Evolutionary conservation across 2,329 filamentous ascomycete species (phyloP).

Genomic region (Gyromitra esculenta): DNA sequence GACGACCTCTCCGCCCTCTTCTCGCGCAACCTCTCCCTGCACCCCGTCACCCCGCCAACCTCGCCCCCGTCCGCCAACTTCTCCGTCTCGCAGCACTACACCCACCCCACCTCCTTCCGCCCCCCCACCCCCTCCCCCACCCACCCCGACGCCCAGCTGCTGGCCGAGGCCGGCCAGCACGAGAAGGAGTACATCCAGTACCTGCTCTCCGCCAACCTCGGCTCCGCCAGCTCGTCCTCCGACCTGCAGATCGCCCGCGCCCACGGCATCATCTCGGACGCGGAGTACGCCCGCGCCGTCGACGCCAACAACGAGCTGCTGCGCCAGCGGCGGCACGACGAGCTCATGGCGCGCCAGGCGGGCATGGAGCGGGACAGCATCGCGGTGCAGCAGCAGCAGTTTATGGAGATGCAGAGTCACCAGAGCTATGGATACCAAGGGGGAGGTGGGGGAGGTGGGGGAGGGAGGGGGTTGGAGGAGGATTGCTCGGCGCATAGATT

Average conservation of each 20-base stretch:
- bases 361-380: constrained; percentile 16
- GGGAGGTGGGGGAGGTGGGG: background rate
- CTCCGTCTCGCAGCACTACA: constrained; percentile 53
- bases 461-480: constrained; percentile 38
- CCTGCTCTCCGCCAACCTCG: constrained; percentile 48
- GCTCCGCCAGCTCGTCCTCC: constrained; percentile 43
- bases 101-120: constrained; percentile 45
- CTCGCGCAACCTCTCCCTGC: constrained; percentile 42
- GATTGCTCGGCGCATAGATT: constrained; percentile 46
- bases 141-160: background rate
- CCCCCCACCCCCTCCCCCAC: constrained; percentile 5
- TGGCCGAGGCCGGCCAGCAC: constrained; percentile 2
- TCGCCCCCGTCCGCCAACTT: constrained; percentile 46
- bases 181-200: constrained; percentile 52
- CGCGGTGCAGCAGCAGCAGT: constrained; percentile 25
- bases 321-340: constrained; percentile 6
- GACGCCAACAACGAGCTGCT: constrained; percentile 32
- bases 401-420: constrained; percentile 15
- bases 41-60: constrained; percentile 37
- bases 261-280: constrained; percentile 45
- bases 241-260: constrained; percentile 53
- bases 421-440: background rate
- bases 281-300: constrained; percentile 41
- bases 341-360: constrained; percentile 3
- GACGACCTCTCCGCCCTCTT: constrained; percentile 51